Evolutionary conservation across 768 basidiomycete species (phyloP).

Genomic region (Sarcodon aspratus): DNA sequence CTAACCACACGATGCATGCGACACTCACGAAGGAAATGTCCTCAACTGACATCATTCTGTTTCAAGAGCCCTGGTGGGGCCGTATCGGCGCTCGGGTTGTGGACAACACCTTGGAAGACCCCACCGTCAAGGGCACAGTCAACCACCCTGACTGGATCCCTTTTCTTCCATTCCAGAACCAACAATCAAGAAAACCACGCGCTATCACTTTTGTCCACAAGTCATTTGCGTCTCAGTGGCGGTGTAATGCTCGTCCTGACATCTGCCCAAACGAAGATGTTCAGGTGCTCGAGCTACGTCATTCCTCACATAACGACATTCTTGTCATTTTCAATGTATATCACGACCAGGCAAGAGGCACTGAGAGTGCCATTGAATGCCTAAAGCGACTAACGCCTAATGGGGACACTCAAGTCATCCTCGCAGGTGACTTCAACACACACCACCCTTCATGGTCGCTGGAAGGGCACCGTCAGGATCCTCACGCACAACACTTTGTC

Average conservation of each 20-base stretch:
- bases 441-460: constrained; percentile 5
- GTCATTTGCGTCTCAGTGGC: constrained; percentile 1
- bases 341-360: neutral
- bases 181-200: neutral
- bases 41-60: constrained; percentile 1
- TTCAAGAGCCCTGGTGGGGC: constrained; percentile 7
- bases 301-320: neutral
- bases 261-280: constrained; percentile 6
- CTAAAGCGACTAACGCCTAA: neutral
- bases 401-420: neutral
- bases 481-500: no score
- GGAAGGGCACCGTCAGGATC: no score
- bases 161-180: no score
- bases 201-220: neutral
- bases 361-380: neutral
- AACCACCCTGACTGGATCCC: neutral
- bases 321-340: neutral
- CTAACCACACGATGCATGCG: no score
- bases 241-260: constrained; percentile 5
- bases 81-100: constrained; percentile 1
- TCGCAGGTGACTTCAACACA: constrained; percentile 3
- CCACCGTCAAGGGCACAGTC: neutral
- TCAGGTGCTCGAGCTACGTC: constrained; percentile 2
- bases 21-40: no score
- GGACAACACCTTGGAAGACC: neutral